Evolutionary conservation across 108 stramenopile species (phyloP).

Genomic region (Tribonema minus): DNA sequence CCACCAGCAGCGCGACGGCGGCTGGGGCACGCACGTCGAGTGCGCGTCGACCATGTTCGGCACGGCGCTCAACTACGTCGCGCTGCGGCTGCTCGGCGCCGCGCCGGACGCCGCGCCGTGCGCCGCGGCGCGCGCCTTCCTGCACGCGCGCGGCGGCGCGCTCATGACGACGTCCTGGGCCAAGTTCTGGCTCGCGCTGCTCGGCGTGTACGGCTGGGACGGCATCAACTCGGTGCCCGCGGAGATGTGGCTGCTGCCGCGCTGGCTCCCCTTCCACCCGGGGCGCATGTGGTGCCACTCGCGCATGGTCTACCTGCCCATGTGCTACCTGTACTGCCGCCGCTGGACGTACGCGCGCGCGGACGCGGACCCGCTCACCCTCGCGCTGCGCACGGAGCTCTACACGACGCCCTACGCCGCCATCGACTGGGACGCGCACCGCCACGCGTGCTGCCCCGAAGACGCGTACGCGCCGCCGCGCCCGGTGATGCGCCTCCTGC

Average conservation of each 20-base stretch:
- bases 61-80: conserved; percentile 79
- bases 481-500: conserved; percentile 72
- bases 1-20: conserved; percentile 87
- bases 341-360: conserved; percentile 73
- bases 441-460: conserved; percentile 75
- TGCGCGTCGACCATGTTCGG: conserved; percentile 97
- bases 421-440: conserved; percentile 76
- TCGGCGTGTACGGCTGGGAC: conserved; percentile 79
- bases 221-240: conserved; percentile 86
- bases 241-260: conserved; percentile 96
- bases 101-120: conserved; percentile 17
- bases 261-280: conserved; percentile 97
- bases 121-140: conserved; percentile 56
- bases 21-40: conserved; percentile 98
- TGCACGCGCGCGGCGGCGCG: conserved; percentile 82
- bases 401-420: conserved; percentile 29
- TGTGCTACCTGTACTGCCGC: conserved; percentile 84
- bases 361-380: conserved; percentile 68
- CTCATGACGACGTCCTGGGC: conserved; percentile 87
- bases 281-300: conserved; percentile 97
- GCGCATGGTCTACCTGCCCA: conserved; percentile 96
- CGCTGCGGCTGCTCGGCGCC: conserved; percentile 76
- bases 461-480: conserved; percentile 92
- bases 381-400: conserved; percentile 61
- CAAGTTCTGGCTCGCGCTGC: conserved; percentile 90